Evolutionary conservation across 139 green algal species (phyloP).

Genomic region (Astrephomene gubernaculifera): DNA sequence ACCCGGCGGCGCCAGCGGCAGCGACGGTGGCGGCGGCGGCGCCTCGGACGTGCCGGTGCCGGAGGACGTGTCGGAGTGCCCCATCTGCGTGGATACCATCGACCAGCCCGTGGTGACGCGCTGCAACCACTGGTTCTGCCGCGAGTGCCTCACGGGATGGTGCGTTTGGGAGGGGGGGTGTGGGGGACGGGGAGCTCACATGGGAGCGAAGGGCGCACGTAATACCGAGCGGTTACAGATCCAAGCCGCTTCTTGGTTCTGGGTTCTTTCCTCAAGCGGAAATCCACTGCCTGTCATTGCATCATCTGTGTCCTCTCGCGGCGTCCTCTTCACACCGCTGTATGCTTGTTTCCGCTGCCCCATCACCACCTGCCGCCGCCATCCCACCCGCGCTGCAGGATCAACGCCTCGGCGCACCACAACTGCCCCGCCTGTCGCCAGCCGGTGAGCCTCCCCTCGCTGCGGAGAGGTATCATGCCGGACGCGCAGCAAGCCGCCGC

Average conservation of each 20-base stretch:
- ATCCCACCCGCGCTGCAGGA: no score
- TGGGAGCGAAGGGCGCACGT: no score
- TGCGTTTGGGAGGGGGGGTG: background rate
- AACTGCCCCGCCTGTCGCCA: constrained; percentile 69
- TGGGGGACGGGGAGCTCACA: background rate
- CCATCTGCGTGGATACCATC: constrained; percentile 73
- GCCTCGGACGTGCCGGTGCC: constrained; percentile 1
- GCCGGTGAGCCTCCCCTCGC: constrained; percentile 3
- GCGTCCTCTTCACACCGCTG: no score
- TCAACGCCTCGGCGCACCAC: constrained; percentile 30
- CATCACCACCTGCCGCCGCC: no score
- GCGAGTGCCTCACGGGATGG: constrained; percentile 72
- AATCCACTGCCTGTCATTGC: no score
- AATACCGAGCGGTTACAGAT: no score
- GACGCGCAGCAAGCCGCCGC: background rate
- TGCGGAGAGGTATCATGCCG: constrained; percentile 16
- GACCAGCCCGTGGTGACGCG: constrained; percentile 60
- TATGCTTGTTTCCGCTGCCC: no score
- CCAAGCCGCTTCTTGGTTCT: no score
- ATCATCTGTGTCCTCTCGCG: no score
- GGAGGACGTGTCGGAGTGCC: constrained; percentile 60
- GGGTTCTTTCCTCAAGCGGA: no score
- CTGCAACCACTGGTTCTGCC: constrained; percentile 84
- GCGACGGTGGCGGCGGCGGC: background rate
- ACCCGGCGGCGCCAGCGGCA: background rate